Percentiles rank a stretch among this genome's conserved stretches.
These are phyloP conservation scores for Cryptococcus sp. DNA, from an alignment of 1,284 basidiomycete genomes.

Conservation along the genomic window DNA sequence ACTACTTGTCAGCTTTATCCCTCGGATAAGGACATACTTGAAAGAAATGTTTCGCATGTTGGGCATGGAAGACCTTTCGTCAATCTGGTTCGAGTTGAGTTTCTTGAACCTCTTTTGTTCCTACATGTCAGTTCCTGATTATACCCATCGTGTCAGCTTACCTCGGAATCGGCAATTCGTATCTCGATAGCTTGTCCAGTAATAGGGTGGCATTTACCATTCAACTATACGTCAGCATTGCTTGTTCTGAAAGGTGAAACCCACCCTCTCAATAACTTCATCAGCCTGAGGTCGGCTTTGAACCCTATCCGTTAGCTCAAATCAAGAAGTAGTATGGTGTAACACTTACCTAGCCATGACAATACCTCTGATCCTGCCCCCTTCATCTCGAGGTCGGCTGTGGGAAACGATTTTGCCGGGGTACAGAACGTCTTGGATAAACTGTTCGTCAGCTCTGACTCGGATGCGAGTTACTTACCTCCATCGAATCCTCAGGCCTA, in stretches of 20 bases:
- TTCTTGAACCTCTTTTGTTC: not conserved
- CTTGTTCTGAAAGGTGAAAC: not conserved
- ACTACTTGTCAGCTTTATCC: no score
- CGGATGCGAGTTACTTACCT: constrained; percentile 24
- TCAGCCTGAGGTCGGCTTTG: constrained; percentile 36
- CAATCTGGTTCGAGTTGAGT: not conserved
- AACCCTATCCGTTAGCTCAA: constrained; percentile 8
- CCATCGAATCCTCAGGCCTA: constrained; percentile 18
- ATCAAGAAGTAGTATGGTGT: not conserved
- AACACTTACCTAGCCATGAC: constrained; percentile 30
- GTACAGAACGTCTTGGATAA: constrained; percentile 20
- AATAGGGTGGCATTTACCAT: constrained; percentile 19
- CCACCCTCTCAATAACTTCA: constrained; percentile 28
- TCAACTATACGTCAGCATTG: constrained; percentile 16
- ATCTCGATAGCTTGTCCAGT: constrained; percentile 29
- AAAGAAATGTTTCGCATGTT: not conserved
- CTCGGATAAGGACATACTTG: no score
- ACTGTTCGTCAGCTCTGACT: constrained; percentile 9
- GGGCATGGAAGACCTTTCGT: not conserved
- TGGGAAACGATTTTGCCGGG: constrained; percentile 28
- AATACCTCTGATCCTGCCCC: constrained; percentile 30
- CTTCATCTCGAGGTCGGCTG: constrained; percentile 28
- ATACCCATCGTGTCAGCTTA: constrained; percentile 8
- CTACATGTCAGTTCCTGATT: not conserved
- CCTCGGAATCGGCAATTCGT: constrained; percentile 40